Evolutionary conservation across 2,329 filamentous ascomycete genomes (phyloP).

Genomic region (Sporothrix brunneoviolacea): DNA sequence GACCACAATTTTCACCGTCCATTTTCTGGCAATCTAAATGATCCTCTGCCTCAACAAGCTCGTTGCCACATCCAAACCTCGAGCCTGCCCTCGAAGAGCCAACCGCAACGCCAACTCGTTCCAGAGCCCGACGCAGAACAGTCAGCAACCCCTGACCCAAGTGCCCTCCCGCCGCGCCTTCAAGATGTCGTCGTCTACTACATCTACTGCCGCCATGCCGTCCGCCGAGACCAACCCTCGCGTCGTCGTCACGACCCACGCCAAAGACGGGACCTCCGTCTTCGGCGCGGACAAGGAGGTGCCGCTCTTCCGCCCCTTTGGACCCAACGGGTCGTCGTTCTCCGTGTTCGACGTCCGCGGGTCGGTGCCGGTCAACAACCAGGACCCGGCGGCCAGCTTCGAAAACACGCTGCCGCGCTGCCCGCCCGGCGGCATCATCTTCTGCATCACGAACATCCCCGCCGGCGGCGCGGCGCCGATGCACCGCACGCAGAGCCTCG

Average conservation of each 20-base stretch:
- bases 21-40: no score
- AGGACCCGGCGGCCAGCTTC: constrained; percentile 14
- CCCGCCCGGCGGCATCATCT: constrained; percentile 28
- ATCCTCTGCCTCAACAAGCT: no score
- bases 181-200: no score
- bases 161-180: no score
- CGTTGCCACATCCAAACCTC: no score
- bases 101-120: no score
- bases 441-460: constrained; percentile 28
- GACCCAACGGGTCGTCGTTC: constrained; percentile 20
- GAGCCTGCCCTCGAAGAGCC: no score
- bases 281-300: constrained; percentile 1
- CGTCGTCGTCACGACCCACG: constrained; percentile 4
- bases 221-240: constrained; percentile 4
- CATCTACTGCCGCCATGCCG: no score
- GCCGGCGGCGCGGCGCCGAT: constrained; percentile 28
- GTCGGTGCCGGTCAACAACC: constrained; percentile 28
- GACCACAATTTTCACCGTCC: no score
- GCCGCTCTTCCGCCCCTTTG: constrained; percentile 3
- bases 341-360: constrained; percentile 25
- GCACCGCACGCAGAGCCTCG: constrained; percentile 36
- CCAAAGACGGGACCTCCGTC: constrained; percentile 2
- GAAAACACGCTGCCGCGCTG: constrained; percentile 25
- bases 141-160: no score
- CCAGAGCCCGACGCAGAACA: no score